These are phyloP conservation scores for Xylaria arbuscula DNA, from an alignment of 2,329 filamentous ascomycete genomes.

Conservation along the genomic window DNA sequence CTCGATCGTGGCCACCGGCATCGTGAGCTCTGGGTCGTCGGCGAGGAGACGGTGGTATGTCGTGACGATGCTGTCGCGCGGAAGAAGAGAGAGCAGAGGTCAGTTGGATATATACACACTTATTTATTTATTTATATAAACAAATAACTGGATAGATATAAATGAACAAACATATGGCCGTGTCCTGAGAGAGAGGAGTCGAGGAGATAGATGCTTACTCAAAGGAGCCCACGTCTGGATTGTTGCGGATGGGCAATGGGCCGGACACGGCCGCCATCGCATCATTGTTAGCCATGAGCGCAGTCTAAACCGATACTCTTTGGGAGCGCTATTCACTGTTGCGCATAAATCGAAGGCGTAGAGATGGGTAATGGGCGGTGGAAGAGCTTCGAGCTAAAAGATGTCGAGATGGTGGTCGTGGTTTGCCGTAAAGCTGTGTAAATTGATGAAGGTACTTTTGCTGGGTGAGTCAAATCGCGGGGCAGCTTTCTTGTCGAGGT, in stretches of 20 bases:
- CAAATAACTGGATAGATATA: not conserved
- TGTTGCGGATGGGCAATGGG: constrained; percentile 46
- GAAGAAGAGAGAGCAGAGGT: not conserved
- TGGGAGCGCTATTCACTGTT: not conserved
- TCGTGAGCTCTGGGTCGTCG: constrained; percentile 85
- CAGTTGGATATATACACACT: not conserved
- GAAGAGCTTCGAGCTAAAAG: constrained; percentile 9
- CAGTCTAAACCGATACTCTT: not conserved
- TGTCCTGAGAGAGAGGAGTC: too few species aligned
- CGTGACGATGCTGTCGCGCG: constrained; percentile 61
- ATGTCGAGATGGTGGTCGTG: not conserved
- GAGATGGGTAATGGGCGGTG: not conserved
- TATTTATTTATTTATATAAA: not conserved
- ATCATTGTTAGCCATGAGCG: constrained; percentile 40
- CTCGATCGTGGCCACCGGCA: constrained; percentile 95
- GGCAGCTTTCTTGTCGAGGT: constrained; percentile 24
- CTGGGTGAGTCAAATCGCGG: constrained; percentile 40
- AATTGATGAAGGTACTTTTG: not conserved
- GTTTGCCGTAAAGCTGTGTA: not conserved
- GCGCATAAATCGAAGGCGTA: not conserved
- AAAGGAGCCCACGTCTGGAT: constrained; percentile 47
- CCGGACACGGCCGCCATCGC: constrained; percentile 31
- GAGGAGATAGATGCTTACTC: constrained; percentile 41
- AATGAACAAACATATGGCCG: too few species aligned
- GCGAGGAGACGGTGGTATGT: constrained; percentile 66